These are phyloP conservation scores for Metschnikowia cubensis DNA, from an alignment of 805 yeast genomes.

Conservation along the genomic window DNA sequence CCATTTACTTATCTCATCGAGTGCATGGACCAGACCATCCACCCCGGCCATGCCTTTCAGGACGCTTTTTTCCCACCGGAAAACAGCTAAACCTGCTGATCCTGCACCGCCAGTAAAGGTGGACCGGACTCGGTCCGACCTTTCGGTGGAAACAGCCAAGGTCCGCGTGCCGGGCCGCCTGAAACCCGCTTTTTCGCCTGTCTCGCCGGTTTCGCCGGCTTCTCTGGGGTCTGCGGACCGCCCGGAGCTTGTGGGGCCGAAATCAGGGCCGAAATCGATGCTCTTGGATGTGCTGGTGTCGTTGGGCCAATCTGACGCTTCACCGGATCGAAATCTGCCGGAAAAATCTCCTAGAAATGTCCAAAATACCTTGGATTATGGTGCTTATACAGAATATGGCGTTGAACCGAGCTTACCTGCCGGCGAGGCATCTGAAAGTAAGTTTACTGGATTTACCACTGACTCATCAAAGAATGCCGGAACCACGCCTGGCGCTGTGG, in stretches of 20 bases:
- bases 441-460: too few species aligned
- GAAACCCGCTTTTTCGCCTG: neutral
- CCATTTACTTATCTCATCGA: neutral
- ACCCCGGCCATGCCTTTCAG: neutral
- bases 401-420: too few species aligned
- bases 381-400: too few species aligned
- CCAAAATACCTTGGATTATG: too few species aligned
- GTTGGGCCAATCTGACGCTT: too few species aligned
- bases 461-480: too few species aligned
- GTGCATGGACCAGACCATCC: neutral
- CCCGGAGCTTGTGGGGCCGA: neutral
- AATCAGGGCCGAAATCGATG: neutral
- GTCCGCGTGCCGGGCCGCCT: neutral
- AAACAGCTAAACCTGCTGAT: neutral
- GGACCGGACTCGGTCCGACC: neutral
- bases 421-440: too few species aligned
- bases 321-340: neutral
- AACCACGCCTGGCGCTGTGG: too few species aligned
- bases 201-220: neutral
- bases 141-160: neutral
- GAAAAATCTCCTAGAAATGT: neutral
- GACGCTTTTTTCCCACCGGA: conserved; percentile 3
- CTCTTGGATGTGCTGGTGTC: neutral
- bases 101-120: neutral
- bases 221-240: neutral